Evolutionary conservation across 352 stramenopile species (phyloP), one percentile per base, ranked within the genome.

Genomic region (Thalassiosira livingstoniorum): DNA sequence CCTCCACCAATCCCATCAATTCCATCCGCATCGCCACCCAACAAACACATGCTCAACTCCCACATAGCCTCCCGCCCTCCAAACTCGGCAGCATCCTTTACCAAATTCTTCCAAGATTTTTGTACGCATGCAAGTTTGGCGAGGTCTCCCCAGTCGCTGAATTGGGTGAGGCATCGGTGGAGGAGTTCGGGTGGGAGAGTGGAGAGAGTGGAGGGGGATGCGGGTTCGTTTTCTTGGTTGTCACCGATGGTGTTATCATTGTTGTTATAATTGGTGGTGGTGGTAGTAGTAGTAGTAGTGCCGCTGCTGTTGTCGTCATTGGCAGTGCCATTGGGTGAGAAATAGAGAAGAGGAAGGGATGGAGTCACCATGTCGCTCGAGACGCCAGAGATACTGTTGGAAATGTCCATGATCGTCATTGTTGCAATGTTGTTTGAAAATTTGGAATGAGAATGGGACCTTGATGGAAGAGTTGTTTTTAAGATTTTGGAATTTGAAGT

Each of bases 91-190:
- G 87, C 87, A 62, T 92, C 90, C 1, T 63, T 35, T 39, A 94
- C 42, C 31, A 92, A 61, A 51, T 85, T 75, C 13, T 76, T 87
- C 86, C 87, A 93, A 23, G 67, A 85, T 11, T 63, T 80, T 80
- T 91, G 90, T 13, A 93, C 87, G 42, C 72, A 86, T 32, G 87
- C 76, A 4, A 94, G 73, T 53, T 85, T 88, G 0, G 87, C 83
- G 4, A 92, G 75, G 51, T 91, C 87, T 32, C 90, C 90, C 90
- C 90, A 94, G 53, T 91, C 74, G 53, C 72, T 39, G 63, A 87
- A 94, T 62, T 78, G 55, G 34, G 63, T 34, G n/a, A 92, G 68
- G 72, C 87, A 92, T 15, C 43, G 51, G 43, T 85, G 83, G 18
- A 92, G 43, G 58, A 94, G 58, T 80, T 93, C 89, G 1, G 79